Conservation (phyloP, 345 rosid genomes). For the Gossypium arboreum region DNA sequence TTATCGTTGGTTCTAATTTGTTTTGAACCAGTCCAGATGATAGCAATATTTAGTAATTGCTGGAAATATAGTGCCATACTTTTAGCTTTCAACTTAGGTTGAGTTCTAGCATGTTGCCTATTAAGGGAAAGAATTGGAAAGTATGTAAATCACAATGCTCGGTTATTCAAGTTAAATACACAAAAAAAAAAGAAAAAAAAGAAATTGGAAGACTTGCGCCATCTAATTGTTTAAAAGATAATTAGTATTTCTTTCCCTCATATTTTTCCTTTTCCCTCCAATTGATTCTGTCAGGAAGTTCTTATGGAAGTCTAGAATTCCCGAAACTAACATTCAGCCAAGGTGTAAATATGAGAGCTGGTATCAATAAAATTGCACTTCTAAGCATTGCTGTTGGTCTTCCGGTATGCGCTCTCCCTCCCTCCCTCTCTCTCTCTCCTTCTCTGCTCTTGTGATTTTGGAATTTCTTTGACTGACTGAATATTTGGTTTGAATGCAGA, state of each 20-base stretch:
- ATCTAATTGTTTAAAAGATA: background rate
- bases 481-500: conserved; percentile 41
- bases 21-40: background rate
- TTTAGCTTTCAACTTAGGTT: background rate
- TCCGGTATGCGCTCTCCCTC: conserved; percentile 54
- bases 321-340: conserved; percentile 71
- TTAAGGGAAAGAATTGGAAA: background rate
- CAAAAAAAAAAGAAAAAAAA: no score
- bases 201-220: background rate
- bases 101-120: background rate
- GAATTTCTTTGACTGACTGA: background rate
- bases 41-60: background rate
- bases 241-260: background rate
- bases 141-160: background rate
- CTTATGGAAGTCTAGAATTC: conserved; percentile 83
- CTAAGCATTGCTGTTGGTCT: conserved; percentile 98
- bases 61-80: background rate
- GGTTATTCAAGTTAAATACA: background rate
- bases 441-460: background rate
- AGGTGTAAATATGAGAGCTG: conserved; percentile 81
- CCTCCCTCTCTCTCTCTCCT: background rate
- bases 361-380: conserved; percentile 73
- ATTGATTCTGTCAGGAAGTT: conserved; percentile 53
- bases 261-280: background rate
- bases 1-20: conserved; percentile 25